These are phyloP conservation scores for Exserohilum rostratum DNA, from an alignment of 2,329 filamentous ascomycete species.

Conservation along the genomic window DNA sequence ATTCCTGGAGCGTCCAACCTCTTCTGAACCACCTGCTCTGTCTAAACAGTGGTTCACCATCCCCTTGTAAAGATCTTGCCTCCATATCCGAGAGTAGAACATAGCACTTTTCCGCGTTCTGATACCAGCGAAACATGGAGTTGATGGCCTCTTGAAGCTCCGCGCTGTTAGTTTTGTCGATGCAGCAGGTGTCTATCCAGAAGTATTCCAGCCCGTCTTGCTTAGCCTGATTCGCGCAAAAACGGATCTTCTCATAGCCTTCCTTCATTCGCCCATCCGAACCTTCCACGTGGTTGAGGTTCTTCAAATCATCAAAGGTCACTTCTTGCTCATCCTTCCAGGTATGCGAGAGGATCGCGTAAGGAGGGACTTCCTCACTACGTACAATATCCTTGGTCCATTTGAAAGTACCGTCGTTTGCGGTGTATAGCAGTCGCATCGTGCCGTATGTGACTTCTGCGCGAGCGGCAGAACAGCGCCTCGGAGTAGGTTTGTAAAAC, in stretches of 20 bases:
- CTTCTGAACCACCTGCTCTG: slow-evolving; percentile 23
- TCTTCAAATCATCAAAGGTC: neutral
- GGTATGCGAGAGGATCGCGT: slow-evolving; percentile 10
- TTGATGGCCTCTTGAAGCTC: slow-evolving; percentile 5
- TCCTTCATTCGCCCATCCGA: neutral
- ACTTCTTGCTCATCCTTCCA: slow-evolving; percentile 7
- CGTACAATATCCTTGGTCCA: too few species aligned
- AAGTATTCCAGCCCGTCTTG: slow-evolving; percentile 9
- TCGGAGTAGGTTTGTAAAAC: too few species aligned
- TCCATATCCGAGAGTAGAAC: slow-evolving; percentile 24
- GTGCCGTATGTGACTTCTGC: too few species aligned
- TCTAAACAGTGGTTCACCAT: neutral
- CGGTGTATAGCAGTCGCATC: too few species aligned
- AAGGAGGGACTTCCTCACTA: slow-evolving; percentile 6
- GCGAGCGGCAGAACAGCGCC: too few species aligned
- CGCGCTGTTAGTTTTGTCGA: neutral
- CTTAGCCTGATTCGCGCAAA: slow-evolving; percentile 23
- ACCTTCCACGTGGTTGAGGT: neutral
- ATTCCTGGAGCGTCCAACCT: slow-evolving; percentile 23
- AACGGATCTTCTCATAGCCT: slow-evolving; percentile 16
- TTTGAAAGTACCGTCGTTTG: too few species aligned
- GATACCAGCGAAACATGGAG: slow-evolving; percentile 30
- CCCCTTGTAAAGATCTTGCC: neutral
- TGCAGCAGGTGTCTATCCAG: neutral
- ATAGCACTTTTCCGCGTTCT: slow-evolving; percentile 19